Conservation (phyloP, 2,329 filamentous ascomycete genomes). For the Davidsoniella australis region DNA sequence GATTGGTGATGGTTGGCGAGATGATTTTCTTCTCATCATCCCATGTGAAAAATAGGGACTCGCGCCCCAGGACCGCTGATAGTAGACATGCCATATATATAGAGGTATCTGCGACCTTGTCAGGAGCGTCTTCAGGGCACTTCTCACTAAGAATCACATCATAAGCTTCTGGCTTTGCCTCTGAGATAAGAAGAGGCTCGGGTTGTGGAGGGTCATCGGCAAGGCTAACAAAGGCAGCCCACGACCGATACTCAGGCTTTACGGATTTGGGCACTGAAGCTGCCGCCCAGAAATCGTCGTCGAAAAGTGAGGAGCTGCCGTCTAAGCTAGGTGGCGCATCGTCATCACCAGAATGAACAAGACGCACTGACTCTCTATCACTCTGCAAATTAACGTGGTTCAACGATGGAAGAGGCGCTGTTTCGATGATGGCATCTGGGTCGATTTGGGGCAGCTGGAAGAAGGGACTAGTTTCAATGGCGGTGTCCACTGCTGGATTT, state of each 20-base stretch:
- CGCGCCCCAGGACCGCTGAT: constrained; percentile 50
- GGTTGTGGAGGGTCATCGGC: constrained; percentile 17
- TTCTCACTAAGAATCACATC: constrained; percentile 39
- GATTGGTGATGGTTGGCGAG: constrained; percentile 25
- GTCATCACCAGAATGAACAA: not conserved
- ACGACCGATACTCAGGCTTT: constrained; percentile 38
- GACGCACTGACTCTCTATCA: not conserved
- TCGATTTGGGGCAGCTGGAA: constrained; percentile 12
- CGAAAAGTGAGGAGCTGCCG: not conserved
- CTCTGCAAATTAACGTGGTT: not conserved
- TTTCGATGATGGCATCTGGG: not conserved
- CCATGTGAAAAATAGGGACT: constrained; percentile 54
- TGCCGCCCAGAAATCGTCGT: constrained; percentile 31
- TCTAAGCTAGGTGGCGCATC: not conserved
- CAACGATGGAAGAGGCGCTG: not conserved
- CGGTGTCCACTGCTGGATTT: constrained; percentile 2
- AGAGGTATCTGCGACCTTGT: constrained; percentile 25
- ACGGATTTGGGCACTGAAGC: constrained; percentile 19
- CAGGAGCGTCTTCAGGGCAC: constrained; percentile 23
- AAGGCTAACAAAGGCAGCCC: constrained; percentile 44
- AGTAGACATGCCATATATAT: constrained; percentile 41
- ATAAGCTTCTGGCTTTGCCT: constrained; percentile 48
- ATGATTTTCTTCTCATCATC: constrained; percentile 36
- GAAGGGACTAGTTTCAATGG: constrained; percentile 8
- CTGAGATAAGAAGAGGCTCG: constrained; percentile 44